Conservation (phyloP, 768 basidiomycete genomes). For the Boletus reticuloceps region DNA sequence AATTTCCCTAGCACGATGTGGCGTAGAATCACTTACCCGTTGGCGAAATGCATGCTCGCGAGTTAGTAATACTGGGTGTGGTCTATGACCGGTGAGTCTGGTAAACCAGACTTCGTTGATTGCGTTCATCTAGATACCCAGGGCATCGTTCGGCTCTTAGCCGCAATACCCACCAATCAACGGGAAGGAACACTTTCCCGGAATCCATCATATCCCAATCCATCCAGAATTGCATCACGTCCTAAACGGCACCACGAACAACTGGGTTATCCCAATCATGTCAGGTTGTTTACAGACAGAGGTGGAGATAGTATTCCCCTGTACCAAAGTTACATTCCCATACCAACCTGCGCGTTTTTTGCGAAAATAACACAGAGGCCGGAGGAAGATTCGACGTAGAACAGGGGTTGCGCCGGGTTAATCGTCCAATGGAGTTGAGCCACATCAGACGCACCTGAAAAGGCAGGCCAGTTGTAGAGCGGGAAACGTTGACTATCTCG, state of each 20-base stretch:
- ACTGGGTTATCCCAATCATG: conserved; percentile 70
- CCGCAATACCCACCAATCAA: not conserved
- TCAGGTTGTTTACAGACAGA: conserved; percentile 71
- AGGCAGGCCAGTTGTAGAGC: conserved; percentile 71
- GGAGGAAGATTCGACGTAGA: conserved; percentile 2
- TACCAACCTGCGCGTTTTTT: conserved; percentile 44
- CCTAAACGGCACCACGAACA: conserved; percentile 56
- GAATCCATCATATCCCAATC: conserved; percentile 69
- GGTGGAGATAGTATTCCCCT: conserved; percentile 70
- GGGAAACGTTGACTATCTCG: conserved; percentile 53
- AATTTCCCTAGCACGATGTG: conserved; percentile 4
- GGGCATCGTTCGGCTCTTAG: not conserved
- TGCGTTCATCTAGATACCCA: conserved; percentile 56
- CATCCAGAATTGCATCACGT: conserved; percentile 45
- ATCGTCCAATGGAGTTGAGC: not conserved
- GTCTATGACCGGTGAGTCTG: conserved; percentile 61
- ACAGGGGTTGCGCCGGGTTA: not conserved
- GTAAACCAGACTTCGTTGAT: conserved; percentile 62
- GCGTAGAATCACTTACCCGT: conserved; percentile 44
- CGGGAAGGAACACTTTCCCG: conserved; percentile 41
- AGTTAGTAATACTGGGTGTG: conserved; percentile 50
- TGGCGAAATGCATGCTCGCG: conserved; percentile 51
- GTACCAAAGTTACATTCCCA: conserved; percentile 69
- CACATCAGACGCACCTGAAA: conserved; percentile 45
- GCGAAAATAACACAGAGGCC: not conserved